phyloP scores from a whole-genome alignment of 78 protist species.

The Polysphondylium violaceum region DNA sequence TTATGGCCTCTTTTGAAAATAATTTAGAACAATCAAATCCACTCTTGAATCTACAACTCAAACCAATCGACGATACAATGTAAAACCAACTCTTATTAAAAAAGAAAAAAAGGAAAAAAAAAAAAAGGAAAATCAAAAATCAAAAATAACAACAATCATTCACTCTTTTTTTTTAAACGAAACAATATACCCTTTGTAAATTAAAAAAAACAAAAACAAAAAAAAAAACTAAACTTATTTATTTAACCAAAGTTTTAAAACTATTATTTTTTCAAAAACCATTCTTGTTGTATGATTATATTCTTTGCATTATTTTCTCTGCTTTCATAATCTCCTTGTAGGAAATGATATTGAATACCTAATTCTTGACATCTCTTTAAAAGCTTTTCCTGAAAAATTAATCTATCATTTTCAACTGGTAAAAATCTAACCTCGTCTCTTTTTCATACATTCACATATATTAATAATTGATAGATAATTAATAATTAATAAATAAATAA shows the following conservation, averaged over 20 bases:
- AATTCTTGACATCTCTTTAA: neutral
- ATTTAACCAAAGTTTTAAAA: too few species aligned
- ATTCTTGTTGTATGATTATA: neutral
- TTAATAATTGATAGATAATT: too few species aligned
- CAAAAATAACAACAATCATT: neutral
- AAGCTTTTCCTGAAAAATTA: slow-evolving; percentile 6
- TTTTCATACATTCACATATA: too few species aligned
- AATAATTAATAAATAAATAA: neutral
- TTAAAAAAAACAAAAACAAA: neutral
- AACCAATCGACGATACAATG: slow-evolving; percentile 47
- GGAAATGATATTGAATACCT: neutral
- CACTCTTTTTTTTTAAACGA: neutral
- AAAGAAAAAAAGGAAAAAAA: neutral
- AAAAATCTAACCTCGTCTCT: slow-evolving; percentile 28
- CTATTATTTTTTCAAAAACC: too few species aligned
- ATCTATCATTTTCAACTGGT: slow-evolving; percentile 16
- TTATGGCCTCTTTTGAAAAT: slow-evolving; percentile 70
- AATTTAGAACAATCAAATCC: slow-evolving; percentile 10
- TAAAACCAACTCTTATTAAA: slow-evolving; percentile 8
- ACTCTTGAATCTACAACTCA: slow-evolving; percentile 40
- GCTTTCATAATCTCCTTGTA: neutral
- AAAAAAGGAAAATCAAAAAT: neutral
- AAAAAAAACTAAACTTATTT: slow-evolving; percentile 1
- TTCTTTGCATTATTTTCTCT: slow-evolving; percentile 3
- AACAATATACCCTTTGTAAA: neutral